phyloP scores from a whole-genome alignment of 139 green algal species.

The Penium margaritaceum region DNA sequence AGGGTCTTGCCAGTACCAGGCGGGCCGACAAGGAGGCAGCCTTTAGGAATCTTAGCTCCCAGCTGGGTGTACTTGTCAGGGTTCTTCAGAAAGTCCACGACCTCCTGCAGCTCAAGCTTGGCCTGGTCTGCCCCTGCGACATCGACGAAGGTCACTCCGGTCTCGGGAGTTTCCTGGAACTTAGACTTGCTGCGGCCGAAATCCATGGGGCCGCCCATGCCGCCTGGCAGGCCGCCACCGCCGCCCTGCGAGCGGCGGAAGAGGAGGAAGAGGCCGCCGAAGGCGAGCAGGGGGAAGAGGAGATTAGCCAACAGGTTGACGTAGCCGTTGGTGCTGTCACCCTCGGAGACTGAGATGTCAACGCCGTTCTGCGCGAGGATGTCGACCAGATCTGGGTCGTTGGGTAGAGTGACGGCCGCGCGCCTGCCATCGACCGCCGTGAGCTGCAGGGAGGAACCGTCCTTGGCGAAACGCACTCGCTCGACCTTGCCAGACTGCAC shows the following conservation, averaged over 20 bases:
- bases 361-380: constrained; percentile 81
- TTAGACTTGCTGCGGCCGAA: constrained; percentile 95
- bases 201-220: constrained; percentile 86
- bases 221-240: constrained; percentile 52
- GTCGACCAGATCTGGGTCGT: constrained; percentile 85
- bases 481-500: constrained; percentile 89
- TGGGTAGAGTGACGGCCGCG: constrained; percentile 70
- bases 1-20: constrained; percentile 84
- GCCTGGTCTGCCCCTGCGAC: constrained; percentile 92
- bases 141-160: constrained; percentile 90
- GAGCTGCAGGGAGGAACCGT: constrained; percentile 74
- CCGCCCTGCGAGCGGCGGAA: constrained; percentile 62
- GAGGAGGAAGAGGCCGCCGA: constrained; percentile 96
- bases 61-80: constrained; percentile 91
- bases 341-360: constrained; percentile 84
- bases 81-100: constrained; percentile 95
- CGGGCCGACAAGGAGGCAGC: constrained; percentile 84
- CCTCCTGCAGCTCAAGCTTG: constrained; percentile 96
- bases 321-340: constrained; percentile 82
- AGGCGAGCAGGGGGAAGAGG: constrained; percentile 94
- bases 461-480: constrained; percentile 95
- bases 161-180: constrained; percentile 98
- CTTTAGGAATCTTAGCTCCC: constrained; percentile 92
- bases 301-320: constrained; percentile 93
- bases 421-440: constrained; percentile 70